Evolutionary conservation across 2,329 filamentous ascomycete species (phyloP).

Genomic region (Talaromyces rugulosus): DNA sequence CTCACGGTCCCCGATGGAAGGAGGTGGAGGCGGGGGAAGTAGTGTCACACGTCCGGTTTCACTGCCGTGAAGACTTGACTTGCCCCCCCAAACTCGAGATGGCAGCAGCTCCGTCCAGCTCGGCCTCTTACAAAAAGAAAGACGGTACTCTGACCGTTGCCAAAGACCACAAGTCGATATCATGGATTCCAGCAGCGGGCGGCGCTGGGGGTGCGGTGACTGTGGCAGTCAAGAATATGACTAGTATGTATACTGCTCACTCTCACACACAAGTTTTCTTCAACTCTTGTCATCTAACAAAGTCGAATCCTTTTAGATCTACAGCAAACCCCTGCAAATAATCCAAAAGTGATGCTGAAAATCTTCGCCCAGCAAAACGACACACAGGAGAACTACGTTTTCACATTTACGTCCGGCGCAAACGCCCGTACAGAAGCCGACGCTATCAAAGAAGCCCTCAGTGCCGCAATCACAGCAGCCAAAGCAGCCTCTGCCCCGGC

Average conservation of each 20-base stretch:
- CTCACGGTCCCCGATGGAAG: conserved; percentile 11
- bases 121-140: conserved; percentile 88
- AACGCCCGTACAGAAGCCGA: conserved; percentile 81
- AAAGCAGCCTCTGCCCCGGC: conserved; percentile 50
- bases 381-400: conserved; percentile 63
- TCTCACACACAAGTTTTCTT: neutral
- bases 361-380: conserved; percentile 67
- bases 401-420: conserved; percentile 77
- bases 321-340: conserved; percentile 87
- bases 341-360: conserved; percentile 88
- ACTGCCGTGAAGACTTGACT: conserved; percentile 35
- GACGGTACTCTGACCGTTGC: conserved; percentile 78
- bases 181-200: conserved; percentile 70
- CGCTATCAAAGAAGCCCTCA: conserved; percentile 75
- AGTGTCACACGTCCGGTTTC: conserved; percentile 24
- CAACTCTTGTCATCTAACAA: neutral
- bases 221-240: conserved; percentile 71
- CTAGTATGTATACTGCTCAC: conserved; percentile 58
- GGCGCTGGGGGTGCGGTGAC: conserved; percentile 62
- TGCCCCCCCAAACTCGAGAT: conserved; percentile 22
- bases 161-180: conserved; percentile 67
- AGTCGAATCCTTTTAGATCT: conserved; percentile 58
- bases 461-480: conserved; percentile 66
- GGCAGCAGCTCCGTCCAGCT: conserved; percentile 54
- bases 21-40: conserved; percentile 20